Conservation (phyloP, 2,329 filamentous ascomycete species). For the Phialophora macrospora region DNA sequence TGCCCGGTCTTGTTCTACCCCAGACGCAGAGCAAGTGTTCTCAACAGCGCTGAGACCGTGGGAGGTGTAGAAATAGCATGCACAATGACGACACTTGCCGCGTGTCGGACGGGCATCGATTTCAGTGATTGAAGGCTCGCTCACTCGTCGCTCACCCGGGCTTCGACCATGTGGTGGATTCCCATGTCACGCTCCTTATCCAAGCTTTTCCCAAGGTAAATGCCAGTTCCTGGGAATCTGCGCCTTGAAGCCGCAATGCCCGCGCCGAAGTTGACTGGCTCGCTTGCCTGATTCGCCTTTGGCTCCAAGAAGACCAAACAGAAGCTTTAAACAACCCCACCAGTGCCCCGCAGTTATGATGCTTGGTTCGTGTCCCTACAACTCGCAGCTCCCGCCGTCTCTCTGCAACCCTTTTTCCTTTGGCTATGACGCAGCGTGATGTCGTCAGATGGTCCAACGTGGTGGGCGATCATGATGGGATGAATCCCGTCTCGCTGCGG, state of each 20-base stretch:
- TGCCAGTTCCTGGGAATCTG: background rate
- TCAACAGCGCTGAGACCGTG: background rate
- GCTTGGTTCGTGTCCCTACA: slow-evolving; percentile 9
- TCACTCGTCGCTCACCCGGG: background rate
- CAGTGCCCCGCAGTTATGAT: slow-evolving; percentile 18
- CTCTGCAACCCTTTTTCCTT: background rate
- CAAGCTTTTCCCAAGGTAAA: slow-evolving; percentile 1
- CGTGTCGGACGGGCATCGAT: background rate
- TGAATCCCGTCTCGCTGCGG: background rate
- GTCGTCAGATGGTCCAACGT: slow-evolving; percentile 14
- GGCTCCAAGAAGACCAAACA: background rate
- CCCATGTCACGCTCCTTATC: background rate
- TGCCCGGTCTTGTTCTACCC: background rate
- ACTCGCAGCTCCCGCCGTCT: background rate
- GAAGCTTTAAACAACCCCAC: background rate
- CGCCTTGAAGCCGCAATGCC: background rate
- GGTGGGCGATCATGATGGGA: background rate
- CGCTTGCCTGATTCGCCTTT: slow-evolving; percentile 1
- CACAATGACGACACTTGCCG: slow-evolving; percentile 10
- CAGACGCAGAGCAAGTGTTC: background rate
- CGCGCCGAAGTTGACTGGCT: background rate
- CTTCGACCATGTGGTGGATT: background rate
- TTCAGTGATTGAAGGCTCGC: background rate
- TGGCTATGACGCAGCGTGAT: slow-evolving; percentile 16
- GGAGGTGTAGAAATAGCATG: background rate